Conservation (phyloP, 2,329 filamentous ascomycete species). For the Teratosphaeria destructans region DNA sequence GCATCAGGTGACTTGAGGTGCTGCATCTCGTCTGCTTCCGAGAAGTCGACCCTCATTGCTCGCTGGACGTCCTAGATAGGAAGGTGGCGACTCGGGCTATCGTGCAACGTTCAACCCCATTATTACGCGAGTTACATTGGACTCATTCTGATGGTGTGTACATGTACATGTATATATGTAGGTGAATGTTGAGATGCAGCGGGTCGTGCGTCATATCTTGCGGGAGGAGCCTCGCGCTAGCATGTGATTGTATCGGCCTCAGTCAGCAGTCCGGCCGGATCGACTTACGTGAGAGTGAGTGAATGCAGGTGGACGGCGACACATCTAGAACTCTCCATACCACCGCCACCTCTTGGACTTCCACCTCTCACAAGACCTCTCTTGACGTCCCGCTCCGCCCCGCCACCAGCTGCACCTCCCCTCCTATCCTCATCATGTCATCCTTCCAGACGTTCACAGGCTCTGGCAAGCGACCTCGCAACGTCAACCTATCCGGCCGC, state of each 20-base stretch:
- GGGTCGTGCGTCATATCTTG: background rate
- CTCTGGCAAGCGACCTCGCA: constrained; percentile 70
- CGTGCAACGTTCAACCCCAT: background rate
- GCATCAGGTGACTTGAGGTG: background rate
- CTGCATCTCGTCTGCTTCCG: background rate
- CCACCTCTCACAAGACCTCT: background rate
- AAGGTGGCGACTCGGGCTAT: background rate
- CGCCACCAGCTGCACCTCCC: background rate
- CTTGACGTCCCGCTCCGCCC: background rate
- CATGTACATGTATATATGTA: background rate
- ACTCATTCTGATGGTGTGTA: background rate
- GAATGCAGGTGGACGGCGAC: background rate
- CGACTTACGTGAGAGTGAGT: background rate
- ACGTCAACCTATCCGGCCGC: constrained; percentile 88
- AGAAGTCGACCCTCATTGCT: background rate
- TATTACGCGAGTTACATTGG: background rate
- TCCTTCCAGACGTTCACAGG: constrained; percentile 68
- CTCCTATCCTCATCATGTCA: background rate
- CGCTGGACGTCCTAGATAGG: background rate
- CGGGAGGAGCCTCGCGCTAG: background rate
- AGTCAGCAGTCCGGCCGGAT: background rate
- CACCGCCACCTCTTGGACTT: background rate
- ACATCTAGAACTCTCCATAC: background rate
- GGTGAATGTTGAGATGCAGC: too few relatives aligned
- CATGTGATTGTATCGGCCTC: background rate